Percentiles rank a stretch among this genome's conserved stretches.
phyloP scores from a whole-genome alignment of 345 rosid species.

The Citrus mangshanensis region DNA sequence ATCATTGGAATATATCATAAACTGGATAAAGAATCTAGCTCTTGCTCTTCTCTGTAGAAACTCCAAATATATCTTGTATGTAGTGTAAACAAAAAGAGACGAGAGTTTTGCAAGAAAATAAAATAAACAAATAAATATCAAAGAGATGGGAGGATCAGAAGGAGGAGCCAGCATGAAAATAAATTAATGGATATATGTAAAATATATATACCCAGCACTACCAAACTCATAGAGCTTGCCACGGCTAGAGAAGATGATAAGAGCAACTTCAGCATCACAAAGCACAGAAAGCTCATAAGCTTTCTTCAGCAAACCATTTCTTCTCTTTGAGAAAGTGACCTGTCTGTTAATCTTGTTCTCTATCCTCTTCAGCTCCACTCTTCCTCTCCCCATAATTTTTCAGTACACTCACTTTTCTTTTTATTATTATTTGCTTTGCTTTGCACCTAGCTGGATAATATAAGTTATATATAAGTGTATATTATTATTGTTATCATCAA shows the following conservation, averaged over 20 bases:
- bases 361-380: slow-evolving; percentile 85
- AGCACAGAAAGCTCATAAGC: slow-evolving; percentile 86
- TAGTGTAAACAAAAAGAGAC: too few species aligned
- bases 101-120: too few species aligned
- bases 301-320: slow-evolving; percentile 76
- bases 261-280: slow-evolving; percentile 82
- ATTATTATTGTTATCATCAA: too few species aligned
- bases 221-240: slow-evolving; percentile 86
- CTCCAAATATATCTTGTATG: too few species aligned
- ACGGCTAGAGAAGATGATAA: slow-evolving; percentile 82
- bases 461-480: too few species aligned
- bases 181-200: neutral
- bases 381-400: slow-evolving; percentile 74
- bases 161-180: neutral
- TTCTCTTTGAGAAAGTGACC: slow-evolving; percentile 81
- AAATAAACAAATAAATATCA: too few species aligned
- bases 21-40: neutral
- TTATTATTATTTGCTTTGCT: too few species aligned
- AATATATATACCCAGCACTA: slow-evolving; percentile 48
- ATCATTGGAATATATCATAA: neutral
- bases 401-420: neutral
- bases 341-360: slow-evolving; percentile 89
- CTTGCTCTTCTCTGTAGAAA: too few species aligned
- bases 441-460: too few species aligned
- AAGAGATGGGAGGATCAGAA: neutral